Evolutionary conservation across 2,329 filamentous ascomycete species (phyloP).

Genomic region (Cercospora nicotianae): DNA sequence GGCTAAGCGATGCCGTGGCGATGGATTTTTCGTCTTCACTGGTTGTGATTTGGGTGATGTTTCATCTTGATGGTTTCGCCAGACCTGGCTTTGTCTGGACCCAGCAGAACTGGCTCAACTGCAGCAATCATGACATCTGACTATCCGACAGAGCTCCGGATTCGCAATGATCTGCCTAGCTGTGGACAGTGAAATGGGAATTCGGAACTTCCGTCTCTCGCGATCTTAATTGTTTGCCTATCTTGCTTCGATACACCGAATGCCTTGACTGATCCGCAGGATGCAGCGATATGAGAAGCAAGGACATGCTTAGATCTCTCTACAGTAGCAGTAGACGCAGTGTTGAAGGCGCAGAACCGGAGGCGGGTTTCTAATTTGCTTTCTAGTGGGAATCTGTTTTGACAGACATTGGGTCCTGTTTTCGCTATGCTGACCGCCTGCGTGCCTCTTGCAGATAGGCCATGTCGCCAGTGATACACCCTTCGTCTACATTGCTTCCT

Average conservation of each 20-base stretch:
- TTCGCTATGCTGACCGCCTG: not conserved
- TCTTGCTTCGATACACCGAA: not conserved
- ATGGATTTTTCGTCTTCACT: not conserved
- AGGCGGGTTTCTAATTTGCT: not conserved
- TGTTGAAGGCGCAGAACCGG: not conserved
- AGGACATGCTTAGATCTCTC: not conserved
- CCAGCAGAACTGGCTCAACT: not conserved
- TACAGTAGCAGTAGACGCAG: not conserved
- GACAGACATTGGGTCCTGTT: not conserved
- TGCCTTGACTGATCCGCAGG: not conserved
- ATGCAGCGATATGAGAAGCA: not conserved
- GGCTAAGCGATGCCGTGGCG: not conserved
- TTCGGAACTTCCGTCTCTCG: not conserved
- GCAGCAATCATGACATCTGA: not conserved
- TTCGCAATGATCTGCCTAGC: not conserved
- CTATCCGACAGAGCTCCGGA: not conserved
- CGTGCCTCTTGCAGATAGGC: not conserved
- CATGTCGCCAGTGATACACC: not conserved
- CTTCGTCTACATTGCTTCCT: not conserved
- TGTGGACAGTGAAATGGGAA: not conserved
- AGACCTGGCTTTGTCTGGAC: not conserved
- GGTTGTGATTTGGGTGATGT: slow-evolving; percentile 9
- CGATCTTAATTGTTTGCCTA: not conserved
- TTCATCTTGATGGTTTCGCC: slow-evolving; percentile 18
- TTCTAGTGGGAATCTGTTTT: not conserved